A percentile compares a stretch with the other conserved stretches of the same genome.
Conservation (phyloP, 148 eudicot species). For the Agrostemma githago region DNA sequence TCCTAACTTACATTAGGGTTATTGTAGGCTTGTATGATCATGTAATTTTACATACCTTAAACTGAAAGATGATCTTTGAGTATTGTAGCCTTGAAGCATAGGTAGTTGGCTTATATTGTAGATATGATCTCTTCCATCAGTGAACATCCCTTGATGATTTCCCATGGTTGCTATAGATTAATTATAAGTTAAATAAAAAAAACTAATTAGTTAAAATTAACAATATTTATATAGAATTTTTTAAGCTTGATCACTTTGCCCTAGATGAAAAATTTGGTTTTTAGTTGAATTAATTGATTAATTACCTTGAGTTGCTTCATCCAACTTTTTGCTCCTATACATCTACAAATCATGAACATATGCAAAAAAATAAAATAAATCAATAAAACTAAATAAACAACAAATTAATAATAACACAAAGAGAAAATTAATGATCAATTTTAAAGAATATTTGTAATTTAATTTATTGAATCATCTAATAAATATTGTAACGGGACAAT, state of each 20-base stretch:
- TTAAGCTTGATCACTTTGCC: conserved; percentile 18
- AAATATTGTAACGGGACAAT: too few relatives aligned
- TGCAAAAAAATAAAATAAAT: neutral
- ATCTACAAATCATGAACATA: conserved; percentile 39
- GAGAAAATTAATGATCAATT: neutral
- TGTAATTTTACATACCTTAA: conserved; percentile 36
- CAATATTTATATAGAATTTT: neutral
- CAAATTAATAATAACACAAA: neutral
- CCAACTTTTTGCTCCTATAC: conserved; percentile 86
- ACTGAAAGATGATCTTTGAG: conserved; percentile 41
- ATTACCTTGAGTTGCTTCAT: conserved; percentile 74
- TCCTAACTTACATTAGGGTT: neutral
- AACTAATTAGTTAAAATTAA: neutral
- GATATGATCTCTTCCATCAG: conserved; percentile 54
- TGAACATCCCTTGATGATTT: conserved; percentile 48
- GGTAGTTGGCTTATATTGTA: conserved; percentile 75
- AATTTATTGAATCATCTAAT: conserved; percentile 3
- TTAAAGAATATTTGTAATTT: neutral
- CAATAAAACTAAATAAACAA: neutral
- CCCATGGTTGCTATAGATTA: conserved; percentile 25
- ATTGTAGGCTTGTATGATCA: neutral
- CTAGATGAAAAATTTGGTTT: neutral
- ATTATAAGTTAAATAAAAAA: neutral
- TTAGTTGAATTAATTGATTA: conserved; percentile 14
- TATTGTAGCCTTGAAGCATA: conserved; percentile 50